Base-by-base conservation (phyloP, 345 rosid species). In the Dimocarpus longan region DNA sequence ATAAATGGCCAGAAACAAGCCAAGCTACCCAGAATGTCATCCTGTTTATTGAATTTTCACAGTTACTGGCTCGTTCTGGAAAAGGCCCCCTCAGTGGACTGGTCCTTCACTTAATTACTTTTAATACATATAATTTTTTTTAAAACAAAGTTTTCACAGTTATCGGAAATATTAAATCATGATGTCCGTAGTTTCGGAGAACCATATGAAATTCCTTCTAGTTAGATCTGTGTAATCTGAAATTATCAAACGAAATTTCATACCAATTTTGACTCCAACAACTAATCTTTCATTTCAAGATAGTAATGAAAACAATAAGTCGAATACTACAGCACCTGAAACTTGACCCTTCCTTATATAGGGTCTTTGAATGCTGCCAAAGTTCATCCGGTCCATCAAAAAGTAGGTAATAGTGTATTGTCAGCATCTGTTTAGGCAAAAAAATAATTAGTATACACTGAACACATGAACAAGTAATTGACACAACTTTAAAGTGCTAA, bases 331-430 rank as follows among this genome's bases (percentile, higher is more conserved):
- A 21, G 67, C 88, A 95, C 99, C 98, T 89, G 81, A 95, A 88
- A 80, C 85, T 81, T 44, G 99, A 93, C 40, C 80, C 84, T 81
- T 87, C 96, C 40, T 80, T 86, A 76, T 95, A 95, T 42, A 95
- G 87, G 19, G 92, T 84, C 89, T 85, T 90, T 3, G 81, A 40
- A 59, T 92, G 91, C 77, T 85, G 89, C 99, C 99, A 95, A 21
- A 77, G 87, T 75, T 93, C 96, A n/a, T 95, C 96, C 8, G 87
- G 72, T 63, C 99, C 99, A 82, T 93, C 93, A 69, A 95, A 93
- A 79, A 95, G 95, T 19, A 93, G 86, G 87, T 93, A 95, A 78
- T 95, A 95, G 86, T 93, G 98, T 84, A 95, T 93, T 5, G 98
- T 87, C 83, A 93, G 70, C 99, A 95, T 95, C 99, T 95, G 90